Evolutionary conservation across 192 early-diverging fungal genomes (phyloP), one percentile per base, ranked within the genome.

Genomic region (Coemansia brasiliensis): DNA sequence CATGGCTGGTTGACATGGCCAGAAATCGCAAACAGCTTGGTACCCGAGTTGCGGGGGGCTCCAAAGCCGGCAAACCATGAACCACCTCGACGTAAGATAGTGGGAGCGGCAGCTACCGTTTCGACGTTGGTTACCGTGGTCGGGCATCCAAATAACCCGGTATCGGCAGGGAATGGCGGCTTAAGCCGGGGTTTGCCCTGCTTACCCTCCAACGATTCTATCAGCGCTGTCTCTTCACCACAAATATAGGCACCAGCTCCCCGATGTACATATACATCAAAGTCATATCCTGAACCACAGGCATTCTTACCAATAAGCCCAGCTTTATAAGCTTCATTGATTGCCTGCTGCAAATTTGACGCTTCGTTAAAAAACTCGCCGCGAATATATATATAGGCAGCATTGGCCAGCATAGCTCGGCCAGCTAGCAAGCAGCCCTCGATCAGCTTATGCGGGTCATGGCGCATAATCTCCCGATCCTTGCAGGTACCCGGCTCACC

Each of bases 71-170:
- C 92, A 67, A 96, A 98, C 96, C 96, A 98, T 29, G 82, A 66
- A 25, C 92, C 94, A 55, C 93, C 92, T 39, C 95, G 83, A 37
- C 92, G 85, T 64, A 85, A 84, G 65, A 98, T 98, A 25, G 94
- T 95, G 17, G 96, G 96, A 18, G 96, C 94, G 9, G 94, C 96
- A 17, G 96, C 92, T n/a, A 98, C 91, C 45, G 96, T 98, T 76
- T 98, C 96, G 27, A 98, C 96, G 65, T 98, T 98, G 27, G 94
- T 88, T n/a, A 98, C 96, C n/a, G 96, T 98, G 13, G 96, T 96
- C 17, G 96, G 96, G 82, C 96, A 98, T 25, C 96, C 96, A 61
- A 98, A 98, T 39, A 98, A 84, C 57, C 96, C 96, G 10, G 94
- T 91, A 69, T 98, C 94, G 60, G 96, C 96, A 26, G 96, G 96